Conservation (phyloP, 2,329 filamentous ascomycete species). For the Botrytis pseudocinerea region DNA sequence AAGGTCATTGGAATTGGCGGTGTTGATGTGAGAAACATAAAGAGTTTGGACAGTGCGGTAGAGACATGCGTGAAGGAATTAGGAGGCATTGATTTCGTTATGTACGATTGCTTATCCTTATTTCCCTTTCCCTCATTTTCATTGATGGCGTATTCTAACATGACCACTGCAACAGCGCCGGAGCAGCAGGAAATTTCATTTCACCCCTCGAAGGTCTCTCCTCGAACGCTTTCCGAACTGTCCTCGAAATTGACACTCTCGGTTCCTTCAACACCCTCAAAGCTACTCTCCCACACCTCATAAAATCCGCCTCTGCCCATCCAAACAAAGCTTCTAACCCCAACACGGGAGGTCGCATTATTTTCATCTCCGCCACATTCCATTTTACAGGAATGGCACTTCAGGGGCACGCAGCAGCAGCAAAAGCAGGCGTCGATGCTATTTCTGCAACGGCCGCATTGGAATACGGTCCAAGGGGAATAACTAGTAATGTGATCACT, state of each 20-base stretch:
- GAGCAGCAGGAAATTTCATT: conserved; percentile 94
- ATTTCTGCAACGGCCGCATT: conserved; percentile 77
- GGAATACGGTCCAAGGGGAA: conserved; percentile 84
- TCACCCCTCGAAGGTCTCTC: conserved; percentile 79
- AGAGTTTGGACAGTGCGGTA: conserved; percentile 71
- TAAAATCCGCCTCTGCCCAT: conserved; percentile 65
- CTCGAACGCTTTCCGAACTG: conserved; percentile 88
- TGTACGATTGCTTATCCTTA: conserved; percentile 55
- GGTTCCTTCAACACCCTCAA: conserved; percentile 96
- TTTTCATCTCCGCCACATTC: conserved; percentile 87
- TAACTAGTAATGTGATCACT: conserved; percentile 85
- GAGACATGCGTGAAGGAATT: conserved; percentile 79
- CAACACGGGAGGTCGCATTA: conserved; percentile 72
- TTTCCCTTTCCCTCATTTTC: conserved; percentile 20
- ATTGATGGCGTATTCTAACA: not conserved
- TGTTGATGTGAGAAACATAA: conserved; percentile 73
- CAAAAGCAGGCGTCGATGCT: conserved; percentile 88
- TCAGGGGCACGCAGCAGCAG: conserved; percentile 86
- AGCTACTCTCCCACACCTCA: conserved; percentile 79
- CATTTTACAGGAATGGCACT: conserved; percentile 86
- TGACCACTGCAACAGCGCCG: conserved; percentile 60
- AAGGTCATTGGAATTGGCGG: conserved; percentile 86
- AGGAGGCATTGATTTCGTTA: conserved; percentile 87
- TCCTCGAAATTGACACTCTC: conserved; percentile 94
- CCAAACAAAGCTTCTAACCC: conserved; percentile 60